Percentiles rank a stretch among this genome's conserved stretches.
Conservation (phyloP, 345 rosid species). For the Syzygium aqueum region DNA sequence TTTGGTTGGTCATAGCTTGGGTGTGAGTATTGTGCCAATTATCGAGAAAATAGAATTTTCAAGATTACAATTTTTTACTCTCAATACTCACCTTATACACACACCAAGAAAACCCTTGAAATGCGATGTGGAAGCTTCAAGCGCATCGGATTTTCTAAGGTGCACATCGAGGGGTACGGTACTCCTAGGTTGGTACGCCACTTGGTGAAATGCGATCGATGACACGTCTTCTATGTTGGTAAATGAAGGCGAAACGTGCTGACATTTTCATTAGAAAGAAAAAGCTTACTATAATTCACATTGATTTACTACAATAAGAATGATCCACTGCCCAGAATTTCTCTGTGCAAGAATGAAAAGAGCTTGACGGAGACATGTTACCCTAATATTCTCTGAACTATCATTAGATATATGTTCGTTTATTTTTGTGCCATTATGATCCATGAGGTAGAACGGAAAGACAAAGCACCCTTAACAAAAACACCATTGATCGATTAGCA, state of each 20-base stretch:
- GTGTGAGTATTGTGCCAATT: background rate
- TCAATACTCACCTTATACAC: background rate
- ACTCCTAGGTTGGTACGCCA: background rate
- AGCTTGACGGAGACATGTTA: background rate
- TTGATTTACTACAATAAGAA: background rate
- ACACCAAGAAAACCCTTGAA: background rate
- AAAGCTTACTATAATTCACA: background rate
- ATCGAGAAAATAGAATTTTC: background rate
- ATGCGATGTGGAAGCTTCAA: background rate
- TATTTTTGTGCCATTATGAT: background rate
- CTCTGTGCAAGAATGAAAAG: background rate
- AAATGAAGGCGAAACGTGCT: background rate
- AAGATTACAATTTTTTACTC: background rate
- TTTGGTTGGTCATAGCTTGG: background rate
- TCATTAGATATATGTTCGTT: background rate
- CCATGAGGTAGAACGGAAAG: background rate
- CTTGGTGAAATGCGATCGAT: background rate
- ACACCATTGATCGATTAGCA: background rate
- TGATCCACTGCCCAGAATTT: background rate
- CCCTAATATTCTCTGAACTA: background rate
- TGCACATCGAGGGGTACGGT: background rate
- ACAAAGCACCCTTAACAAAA: background rate
- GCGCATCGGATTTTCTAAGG: background rate
- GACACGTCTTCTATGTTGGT: background rate
- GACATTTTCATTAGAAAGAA: background rate